Base-by-base conservation (phyloP, 2,329 filamentous ascomycete genomes). In the Fusarium goolgardi region DNA sequence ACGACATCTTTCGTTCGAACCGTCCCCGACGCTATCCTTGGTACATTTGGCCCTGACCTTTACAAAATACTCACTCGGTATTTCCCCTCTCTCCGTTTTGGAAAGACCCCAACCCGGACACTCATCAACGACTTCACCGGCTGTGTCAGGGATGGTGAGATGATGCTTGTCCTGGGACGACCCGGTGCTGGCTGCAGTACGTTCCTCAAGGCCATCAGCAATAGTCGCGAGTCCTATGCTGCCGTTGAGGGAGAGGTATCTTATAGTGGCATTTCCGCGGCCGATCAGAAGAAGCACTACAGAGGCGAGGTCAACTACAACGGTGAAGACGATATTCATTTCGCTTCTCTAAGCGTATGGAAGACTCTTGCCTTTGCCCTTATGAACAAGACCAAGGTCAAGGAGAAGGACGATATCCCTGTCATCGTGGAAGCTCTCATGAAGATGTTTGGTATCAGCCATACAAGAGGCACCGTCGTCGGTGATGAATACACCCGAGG, bases 231-330 rank as follows among this genome's bases (percentile, higher is more conserved):
- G 31, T 83, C 84, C 1, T 94, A 88, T 75, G 89, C 88, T 3
- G 83, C 80, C 3, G 90, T 94, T 7, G 82, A 86, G 6, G 92
- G 92, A 23, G 86, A 92, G 2, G 86, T 94, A 6, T 85, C 83
- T 4, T 94, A 94, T 70, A 91, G 90, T 40, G 90, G 90, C 16
- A 89, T 94, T 18, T 79, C 89, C 2, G 89, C 91, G 0, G 81
- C 86, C 29, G 88, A 90, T 71, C 90, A 92, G 73, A 83, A 86
- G 72, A 88, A 89, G 73, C 82, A 85, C 65, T 94, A 91, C 76
- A 84, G 90, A 45, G 91, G 91, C 35, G 91, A 94, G 75, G 90
- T 93, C 73, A 90, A 89, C 70, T 94, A 94, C 77, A 93, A 92
- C 70, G 87, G 86, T 18, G 91, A 95, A 76, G 91, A 93, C 69